These are phyloP conservation scores for Leptographium galeiforme DNA, from an alignment of 2,329 filamentous ascomycete genomes.

Conservation along the genomic window DNA sequence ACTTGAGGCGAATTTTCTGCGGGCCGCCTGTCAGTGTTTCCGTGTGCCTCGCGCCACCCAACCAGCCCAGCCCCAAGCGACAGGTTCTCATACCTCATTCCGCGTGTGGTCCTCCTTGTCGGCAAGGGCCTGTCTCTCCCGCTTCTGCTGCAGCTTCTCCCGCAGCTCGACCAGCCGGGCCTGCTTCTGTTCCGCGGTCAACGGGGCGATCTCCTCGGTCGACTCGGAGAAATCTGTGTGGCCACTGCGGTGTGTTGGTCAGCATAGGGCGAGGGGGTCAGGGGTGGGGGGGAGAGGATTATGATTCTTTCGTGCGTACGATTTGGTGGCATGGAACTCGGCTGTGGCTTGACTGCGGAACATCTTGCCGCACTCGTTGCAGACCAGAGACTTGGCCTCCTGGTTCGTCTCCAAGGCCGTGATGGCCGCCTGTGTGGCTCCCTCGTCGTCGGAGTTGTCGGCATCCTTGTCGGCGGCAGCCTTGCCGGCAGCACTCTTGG, in stretches of 20 bases:
- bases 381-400: conserved; percentile 68
- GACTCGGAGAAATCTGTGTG: conserved; percentile 90
- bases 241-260: conserved; percentile 33
- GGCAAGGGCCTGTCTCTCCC: conserved; percentile 49
- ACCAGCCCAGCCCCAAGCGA: too few relatives aligned
- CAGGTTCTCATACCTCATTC: conserved; percentile 48
- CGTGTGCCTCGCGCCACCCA: neutral
- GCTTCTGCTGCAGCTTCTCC: conserved; percentile 59
- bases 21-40: too few relatives aligned
- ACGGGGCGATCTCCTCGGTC: conserved; percentile 76
- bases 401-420: conserved; percentile 57
- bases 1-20: conserved; percentile 64
- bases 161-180: conserved; percentile 64
- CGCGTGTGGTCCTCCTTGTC: conserved; percentile 74
- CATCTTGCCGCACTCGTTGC: conserved; percentile 89
- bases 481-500: neutral
- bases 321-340: conserved; percentile 83
- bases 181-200: conserved; percentile 87
- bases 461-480: conserved; percentile 19
- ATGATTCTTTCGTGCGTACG: conserved; percentile 39
- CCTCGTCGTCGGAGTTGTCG: conserved; percentile 22
- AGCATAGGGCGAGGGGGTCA: neutral
- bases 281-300: neutral
- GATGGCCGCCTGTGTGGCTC: conserved; percentile 35
- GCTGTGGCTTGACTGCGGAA: conserved; percentile 73